Percentiles rank a stretch among this genome's conserved stretches.
Conservation (phyloP, 2,329 filamentous ascomycete species). For the Colletotrichum sp. region DNA sequence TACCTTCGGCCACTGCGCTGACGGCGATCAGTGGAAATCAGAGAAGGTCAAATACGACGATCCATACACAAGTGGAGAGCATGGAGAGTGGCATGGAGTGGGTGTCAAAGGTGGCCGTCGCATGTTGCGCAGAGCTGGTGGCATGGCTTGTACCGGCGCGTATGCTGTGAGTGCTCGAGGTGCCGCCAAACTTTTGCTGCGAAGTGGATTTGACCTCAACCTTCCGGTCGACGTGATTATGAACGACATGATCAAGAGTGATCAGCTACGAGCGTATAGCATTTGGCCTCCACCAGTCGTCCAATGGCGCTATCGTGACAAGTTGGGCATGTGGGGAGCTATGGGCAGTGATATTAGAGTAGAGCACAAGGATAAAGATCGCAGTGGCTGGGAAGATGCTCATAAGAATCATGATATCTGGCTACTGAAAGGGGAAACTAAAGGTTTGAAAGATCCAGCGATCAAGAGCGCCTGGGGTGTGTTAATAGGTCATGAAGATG, state of each 20-base stretch:
- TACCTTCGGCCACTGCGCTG: slow-evolving; percentile 27
- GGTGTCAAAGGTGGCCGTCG: slow-evolving; percentile 25
- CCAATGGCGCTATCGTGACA: slow-evolving; percentile 28
- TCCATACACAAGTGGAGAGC: background rate
- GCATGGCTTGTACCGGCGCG: slow-evolving; percentile 29
- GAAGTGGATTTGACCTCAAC: slow-evolving; percentile 27
- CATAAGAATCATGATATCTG: slow-evolving; percentile 4
- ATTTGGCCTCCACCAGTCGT: slow-evolving; percentile 28
- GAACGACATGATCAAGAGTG: slow-evolving; percentile 22
- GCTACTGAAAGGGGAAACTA: background rate
- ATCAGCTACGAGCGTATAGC: slow-evolving; percentile 27
- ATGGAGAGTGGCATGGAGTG: slow-evolving; percentile 22
- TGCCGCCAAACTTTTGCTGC: slow-evolving; percentile 30
- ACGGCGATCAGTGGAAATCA: slow-evolving; percentile 16
- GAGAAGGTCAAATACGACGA: background rate
- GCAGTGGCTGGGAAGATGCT: background rate
- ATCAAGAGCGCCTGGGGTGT: background rate
- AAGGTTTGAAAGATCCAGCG: background rate
- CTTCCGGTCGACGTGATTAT: slow-evolving; percentile 31
- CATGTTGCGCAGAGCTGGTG: slow-evolving; percentile 26
- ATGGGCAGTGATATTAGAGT: slow-evolving; percentile 28
- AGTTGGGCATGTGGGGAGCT: slow-evolving; percentile 27
- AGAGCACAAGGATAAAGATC: slow-evolving; percentile 16
- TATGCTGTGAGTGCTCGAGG: slow-evolving; percentile 32
- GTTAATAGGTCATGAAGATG: background rate